Percentiles rank a stretch among this genome's conserved stretches.
phyloP scores from a whole-genome alignment of 805 yeast species.

The Nakazawaea wyomingensis region DNA sequence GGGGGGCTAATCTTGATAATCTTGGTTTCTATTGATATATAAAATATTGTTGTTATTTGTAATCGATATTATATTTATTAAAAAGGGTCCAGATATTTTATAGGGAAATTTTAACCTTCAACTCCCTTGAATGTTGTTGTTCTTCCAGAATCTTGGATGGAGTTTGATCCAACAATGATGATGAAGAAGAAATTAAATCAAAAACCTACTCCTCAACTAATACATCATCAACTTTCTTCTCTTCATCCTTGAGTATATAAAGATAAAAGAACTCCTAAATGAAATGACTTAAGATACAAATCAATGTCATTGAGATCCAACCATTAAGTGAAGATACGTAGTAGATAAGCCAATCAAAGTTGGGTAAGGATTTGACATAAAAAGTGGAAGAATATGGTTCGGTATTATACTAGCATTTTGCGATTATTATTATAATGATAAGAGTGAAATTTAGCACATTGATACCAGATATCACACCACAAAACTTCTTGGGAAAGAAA shows the following conservation, averaged over 20 bases:
- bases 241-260: no score
- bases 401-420: conserved; percentile 59
- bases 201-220: not conserved
- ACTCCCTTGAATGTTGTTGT: not conserved
- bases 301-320: conserved; percentile 18
- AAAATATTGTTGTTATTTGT: no score
- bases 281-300: conserved; percentile 14
- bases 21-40: not conserved
- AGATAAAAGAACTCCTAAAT: conserved; percentile 9
- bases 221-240: not conserved
- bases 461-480: no score
- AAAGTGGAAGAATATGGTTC: conserved; percentile 44
- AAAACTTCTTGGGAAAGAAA: conserved; percentile 37
- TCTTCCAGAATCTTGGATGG: not conserved
- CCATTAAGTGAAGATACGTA: conserved; percentile 17
- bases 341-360: conserved; percentile 37
- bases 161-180: conserved; percentile 5
- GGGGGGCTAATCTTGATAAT: conserved; percentile 23
- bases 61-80: no score
- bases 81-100: no score
- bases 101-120: not conserved
- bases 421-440: conserved; percentile 52
- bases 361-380: conserved; percentile 40
- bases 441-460: conserved; percentile 52
- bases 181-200: conserved; percentile 4